These are phyloP conservation scores for Vigna trinervia DNA, from an alignment of 306 rosid species.

Conservation along the genomic window DNA sequence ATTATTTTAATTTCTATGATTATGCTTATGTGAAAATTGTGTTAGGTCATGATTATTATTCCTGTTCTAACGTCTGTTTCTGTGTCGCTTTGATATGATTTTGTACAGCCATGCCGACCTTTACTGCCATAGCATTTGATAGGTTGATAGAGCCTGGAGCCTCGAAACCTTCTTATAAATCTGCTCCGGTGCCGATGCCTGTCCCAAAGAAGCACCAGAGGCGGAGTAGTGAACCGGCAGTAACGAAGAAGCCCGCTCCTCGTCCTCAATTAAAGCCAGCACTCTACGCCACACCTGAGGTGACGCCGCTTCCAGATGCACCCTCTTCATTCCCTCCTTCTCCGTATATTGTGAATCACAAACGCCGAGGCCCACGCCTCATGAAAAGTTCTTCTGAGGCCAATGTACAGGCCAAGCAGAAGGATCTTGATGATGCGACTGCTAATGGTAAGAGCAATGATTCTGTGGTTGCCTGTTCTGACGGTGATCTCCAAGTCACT, in stretches of 20 bases:
- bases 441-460: conserved; percentile 44
- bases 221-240: conserved; percentile 55
- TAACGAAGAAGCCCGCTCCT: conserved; percentile 48
- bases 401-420: conserved; percentile 53
- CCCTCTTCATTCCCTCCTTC: conserved; percentile 90
- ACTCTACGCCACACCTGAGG: conserved; percentile 87
- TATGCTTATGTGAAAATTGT: background rate
- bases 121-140: conserved; percentile 87
- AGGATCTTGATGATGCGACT: conserved; percentile 44
- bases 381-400: conserved; percentile 78
- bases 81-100: conserved; percentile 39
- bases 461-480: conserved; percentile 48
- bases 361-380: conserved; percentile 95
- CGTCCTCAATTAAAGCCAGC: conserved; percentile 88
- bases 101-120: conserved; percentile 83
- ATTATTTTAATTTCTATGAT: background rate
- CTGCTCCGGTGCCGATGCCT: conserved; percentile 60
- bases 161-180: conserved; percentile 68
- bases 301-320: conserved; percentile 84
- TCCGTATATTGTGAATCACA: conserved; percentile 90
- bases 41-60: background rate
- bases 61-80: conserved; percentile 21
- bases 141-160: conserved; percentile 83
- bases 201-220: conserved; percentile 62
- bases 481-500: conserved; percentile 51